Evolutionary conservation across 495 filamentous ascomycete species (phyloP), one percentile per base, ranked within the genome.

Genomic region (Trichoderma orchidacearum): DNA sequence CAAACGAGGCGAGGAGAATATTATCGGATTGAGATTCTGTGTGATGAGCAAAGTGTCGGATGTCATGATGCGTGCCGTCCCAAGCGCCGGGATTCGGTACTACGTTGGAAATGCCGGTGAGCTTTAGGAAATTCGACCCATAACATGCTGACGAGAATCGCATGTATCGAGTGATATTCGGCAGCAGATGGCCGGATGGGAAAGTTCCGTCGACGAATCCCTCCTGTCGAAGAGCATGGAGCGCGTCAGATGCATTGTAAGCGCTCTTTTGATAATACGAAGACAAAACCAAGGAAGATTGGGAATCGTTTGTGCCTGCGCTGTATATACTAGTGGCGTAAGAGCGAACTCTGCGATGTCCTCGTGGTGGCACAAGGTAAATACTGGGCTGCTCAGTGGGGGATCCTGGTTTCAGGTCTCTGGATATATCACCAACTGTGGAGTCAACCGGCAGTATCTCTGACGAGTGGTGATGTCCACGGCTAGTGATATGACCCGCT

Each of bases 71-170:
- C 18, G 76, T 80, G 31, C 80, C 71, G 11, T 79, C 75, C 7
- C 77, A 61, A 23, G 62, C 70, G 23, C 73, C 74, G 0, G 74
- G 59, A 4, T 64, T 68, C 17, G 75, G 75, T 41, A 77, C 72
- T n/a, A 69, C 66, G 52, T 71, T 75, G 27, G 66, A 66, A 51
- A 88, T 80, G 3, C 86, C 86, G 75, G 89, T 80, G 15, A 89
- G 71, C 35, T 81, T 78, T 27, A 89, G 73, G 27, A 89, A 88
- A 58, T 75, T 81, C 3, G 84, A 76, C 0, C 87, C 87, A 57
- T 91, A 91, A 0, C 84, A 83, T 0, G 86, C 87, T 12, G 86
- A 87, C 0, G 87, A 80, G 64, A 89, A 90, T 0, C 86, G 84
- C 68, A 84, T 84, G 62, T 86, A 91, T 31, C 86, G 79, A 17